These are phyloP conservation scores for Casuarina cunninghamiana DNA, from an alignment of 306 rosid genomes.

Conservation along the genomic window DNA sequence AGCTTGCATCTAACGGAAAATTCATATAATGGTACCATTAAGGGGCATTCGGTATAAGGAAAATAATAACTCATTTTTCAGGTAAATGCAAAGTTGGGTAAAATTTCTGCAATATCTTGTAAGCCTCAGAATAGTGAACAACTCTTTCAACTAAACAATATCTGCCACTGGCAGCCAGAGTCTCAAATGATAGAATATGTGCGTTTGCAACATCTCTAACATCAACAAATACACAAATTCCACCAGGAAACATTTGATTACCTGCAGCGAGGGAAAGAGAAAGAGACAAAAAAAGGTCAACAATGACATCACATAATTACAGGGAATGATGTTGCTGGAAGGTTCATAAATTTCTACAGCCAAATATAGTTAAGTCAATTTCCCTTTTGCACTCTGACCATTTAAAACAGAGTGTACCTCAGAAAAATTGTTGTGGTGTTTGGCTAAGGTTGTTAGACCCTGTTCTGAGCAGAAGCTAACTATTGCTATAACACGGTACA, in stretches of 20 bases:
- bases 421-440: too few species aligned
- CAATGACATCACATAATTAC: too few species aligned
- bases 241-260: constrained; percentile 46
- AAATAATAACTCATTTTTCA: constrained; percentile 42
- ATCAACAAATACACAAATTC: constrained; percentile 47
- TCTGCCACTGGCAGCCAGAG: constrained; percentile 74
- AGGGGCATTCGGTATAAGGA: not conserved
- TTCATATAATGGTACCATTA: not conserved
- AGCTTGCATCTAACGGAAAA: too few species aligned
- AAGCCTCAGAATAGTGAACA: not conserved
- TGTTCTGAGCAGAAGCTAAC: too few species aligned
- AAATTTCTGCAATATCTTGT: constrained; percentile 6
- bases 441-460: too few species aligned
- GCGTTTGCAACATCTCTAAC: constrained; percentile 83
- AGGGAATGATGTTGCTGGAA: too few species aligned
- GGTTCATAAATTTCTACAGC: too few species aligned
- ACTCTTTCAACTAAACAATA: constrained; percentile 56
- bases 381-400: too few species aligned
- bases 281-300: too few species aligned
- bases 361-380: too few species aligned
- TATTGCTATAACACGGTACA: too few species aligned
- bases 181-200: constrained; percentile 76
- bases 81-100: constrained; percentile 60
- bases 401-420: too few species aligned
- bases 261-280: constrained; percentile 45